Evolutionary conservation across 2,329 filamentous ascomycete genomes (phyloP).

Genomic region (Colletotrichum melonis): DNA sequence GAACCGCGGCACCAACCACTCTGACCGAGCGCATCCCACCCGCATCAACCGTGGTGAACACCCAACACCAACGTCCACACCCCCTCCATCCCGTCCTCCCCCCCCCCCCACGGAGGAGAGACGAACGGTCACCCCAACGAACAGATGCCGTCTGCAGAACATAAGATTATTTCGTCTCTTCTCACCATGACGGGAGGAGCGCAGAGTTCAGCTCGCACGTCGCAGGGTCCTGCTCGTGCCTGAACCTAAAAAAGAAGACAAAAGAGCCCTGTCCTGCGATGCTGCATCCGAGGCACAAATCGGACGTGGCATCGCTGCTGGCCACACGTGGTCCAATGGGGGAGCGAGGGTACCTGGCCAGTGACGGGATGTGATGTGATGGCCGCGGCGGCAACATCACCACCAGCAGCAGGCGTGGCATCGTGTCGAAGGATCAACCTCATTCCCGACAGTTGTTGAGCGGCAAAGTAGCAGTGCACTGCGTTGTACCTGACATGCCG

Average conservation of each 20-base stretch:
- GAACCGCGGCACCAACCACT: conserved; percentile 6
- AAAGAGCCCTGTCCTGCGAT: not conserved
- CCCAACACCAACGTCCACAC: not conserved
- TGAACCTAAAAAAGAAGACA: not conserved
- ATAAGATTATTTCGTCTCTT: not conserved
- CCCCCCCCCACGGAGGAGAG: not conserved
- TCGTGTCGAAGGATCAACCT: not conserved
- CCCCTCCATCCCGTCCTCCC: not conserved
- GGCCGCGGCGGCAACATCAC: conserved; percentile 5
- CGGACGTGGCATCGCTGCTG: not conserved
- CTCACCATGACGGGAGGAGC: not conserved
- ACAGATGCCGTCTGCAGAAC: not conserved
- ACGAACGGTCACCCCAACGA: not conserved
- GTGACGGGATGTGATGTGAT: conserved; percentile 9
- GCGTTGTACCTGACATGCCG: conserved; percentile 3
- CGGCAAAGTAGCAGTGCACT: conserved; percentile 21
- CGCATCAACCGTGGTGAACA: not conserved
- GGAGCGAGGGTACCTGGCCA: not conserved
- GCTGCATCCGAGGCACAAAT: not conserved
- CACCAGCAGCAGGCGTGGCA: not conserved
- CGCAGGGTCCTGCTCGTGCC: conserved; percentile 16
- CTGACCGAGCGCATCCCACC: conserved; percentile 10
- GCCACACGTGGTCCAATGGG: conserved; percentile 25
- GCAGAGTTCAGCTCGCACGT: conserved; percentile 1
- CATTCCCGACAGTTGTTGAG: not conserved